A percentile compares a stretch with the other conserved stretches of the same genome.
phyloP scores from a whole-genome alignment of 257 asterid species.

The Nicotiana sylvestris region DNA sequence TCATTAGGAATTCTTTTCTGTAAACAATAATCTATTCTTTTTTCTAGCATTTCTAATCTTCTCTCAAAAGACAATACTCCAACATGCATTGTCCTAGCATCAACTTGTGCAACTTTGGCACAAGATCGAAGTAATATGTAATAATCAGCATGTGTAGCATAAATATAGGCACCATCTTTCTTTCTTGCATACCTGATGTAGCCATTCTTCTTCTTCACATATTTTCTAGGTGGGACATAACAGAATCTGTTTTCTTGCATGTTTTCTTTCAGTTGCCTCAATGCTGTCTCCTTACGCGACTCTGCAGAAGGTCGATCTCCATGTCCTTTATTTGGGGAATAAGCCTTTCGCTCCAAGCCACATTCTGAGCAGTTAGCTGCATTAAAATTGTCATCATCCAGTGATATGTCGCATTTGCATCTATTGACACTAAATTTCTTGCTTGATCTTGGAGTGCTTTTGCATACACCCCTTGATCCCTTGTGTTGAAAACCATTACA shows the following conservation, averaged over 20 bases:
- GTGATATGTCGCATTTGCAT: constrained; percentile 7
- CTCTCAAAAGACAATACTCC: constrained; percentile 72
- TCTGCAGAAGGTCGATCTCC: constrained; percentile 15
- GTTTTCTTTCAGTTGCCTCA: constrained; percentile 48
- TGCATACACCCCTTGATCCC: constrained; percentile 13
- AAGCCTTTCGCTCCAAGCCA: background rate
- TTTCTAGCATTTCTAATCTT: constrained; percentile 50
- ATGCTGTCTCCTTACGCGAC: constrained; percentile 30
- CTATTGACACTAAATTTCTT: background rate
- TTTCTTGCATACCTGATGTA: constrained; percentile 44
- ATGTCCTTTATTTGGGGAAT: background rate
- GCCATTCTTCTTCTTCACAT: constrained; percentile 26
- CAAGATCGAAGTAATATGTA: constrained; percentile 64
- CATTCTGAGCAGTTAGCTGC: background rate
- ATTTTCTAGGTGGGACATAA: constrained; percentile 55
- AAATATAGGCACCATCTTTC: constrained; percentile 35
- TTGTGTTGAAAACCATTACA: constrained; percentile 6
- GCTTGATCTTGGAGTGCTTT: constrained; percentile 9
- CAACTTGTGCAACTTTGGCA: constrained; percentile 64
- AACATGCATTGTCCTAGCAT: constrained; percentile 55
- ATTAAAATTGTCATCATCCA: background rate
- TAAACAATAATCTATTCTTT: constrained; percentile 37
- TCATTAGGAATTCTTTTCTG: constrained; percentile 16
- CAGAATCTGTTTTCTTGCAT: constrained; percentile 67
- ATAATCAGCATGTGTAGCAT: constrained; percentile 76